A percentile compares a stretch with the other conserved stretches of the same genome.
Conservation (phyloP, 148 eudicot species). For the Vaccinium myrtillus region DNA sequence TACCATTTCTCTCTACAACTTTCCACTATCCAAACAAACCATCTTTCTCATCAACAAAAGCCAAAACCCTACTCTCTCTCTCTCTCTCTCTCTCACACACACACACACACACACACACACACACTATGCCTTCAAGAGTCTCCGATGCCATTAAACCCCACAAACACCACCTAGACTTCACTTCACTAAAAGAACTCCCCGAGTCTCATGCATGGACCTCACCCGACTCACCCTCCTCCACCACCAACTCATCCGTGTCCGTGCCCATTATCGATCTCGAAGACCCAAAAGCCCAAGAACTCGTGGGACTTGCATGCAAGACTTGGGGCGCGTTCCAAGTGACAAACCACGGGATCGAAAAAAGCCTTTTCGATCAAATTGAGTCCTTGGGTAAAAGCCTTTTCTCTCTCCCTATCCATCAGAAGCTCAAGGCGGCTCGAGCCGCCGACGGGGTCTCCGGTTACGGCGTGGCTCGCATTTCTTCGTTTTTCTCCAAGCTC, state of each 20-base stretch:
- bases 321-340: conserved; percentile 84
- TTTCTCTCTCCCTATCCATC: conserved; percentile 59
- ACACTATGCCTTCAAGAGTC: conserved; percentile 42
- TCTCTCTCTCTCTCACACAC: background rate
- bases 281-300: conserved; percentile 37
- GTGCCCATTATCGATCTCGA: conserved; percentile 57
- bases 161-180: conserved; percentile 40
- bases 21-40: conserved; percentile 16
- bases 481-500: conserved; percentile 62
- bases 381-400: conserved; percentile 39
- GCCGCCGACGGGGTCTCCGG: conserved; percentile 49
- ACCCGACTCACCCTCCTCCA: background rate
- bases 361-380: conserved; percentile 36
- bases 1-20: conserved; percentile 6
- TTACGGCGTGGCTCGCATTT: conserved; percentile 67
- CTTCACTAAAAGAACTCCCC: conserved; percentile 55
- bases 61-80: background rate
- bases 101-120: too few species aligned
- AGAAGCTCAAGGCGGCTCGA: conserved; percentile 69
- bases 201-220: conserved; percentile 64
- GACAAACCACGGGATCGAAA: conserved; percentile 48
- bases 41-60: conserved; percentile 8
- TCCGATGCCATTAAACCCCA: conserved; percentile 22
- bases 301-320: conserved; percentile 65
- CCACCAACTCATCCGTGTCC: background rate